Percentiles rank a stretch among this genome's conserved stretches.
Evolutionary conservation across 805 yeast species (phyloP).

Genomic region (Yamadazyma takamatsuzukensis): DNA sequence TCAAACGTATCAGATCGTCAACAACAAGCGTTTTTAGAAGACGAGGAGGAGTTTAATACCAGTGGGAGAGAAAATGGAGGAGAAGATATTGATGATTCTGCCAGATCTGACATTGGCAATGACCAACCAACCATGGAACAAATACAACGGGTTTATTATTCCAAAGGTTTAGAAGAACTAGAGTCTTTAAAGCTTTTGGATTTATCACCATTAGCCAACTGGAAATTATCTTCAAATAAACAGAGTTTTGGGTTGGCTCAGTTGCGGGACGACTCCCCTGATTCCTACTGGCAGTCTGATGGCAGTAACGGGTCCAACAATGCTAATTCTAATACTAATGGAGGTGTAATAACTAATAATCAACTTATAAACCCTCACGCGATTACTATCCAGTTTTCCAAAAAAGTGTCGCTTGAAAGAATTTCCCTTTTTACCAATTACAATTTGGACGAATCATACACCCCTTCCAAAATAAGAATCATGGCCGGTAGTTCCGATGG

Average conservation of each 20-base stretch:
- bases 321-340: constrained; percentile 12
- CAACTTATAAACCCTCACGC: constrained; percentile 70
- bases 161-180: constrained; percentile 49
- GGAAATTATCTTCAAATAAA: constrained; percentile 79
- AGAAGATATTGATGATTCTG: constrained; percentile 10
- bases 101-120: constrained; percentile 6
- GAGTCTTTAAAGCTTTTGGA: constrained; percentile 64
- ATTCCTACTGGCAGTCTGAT: constrained; percentile 90
- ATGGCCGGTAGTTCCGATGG: constrained; percentile 72
- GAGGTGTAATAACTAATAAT: constrained; percentile 23
- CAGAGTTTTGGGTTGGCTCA: constrained; percentile 69
- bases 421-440: constrained; percentile 71
- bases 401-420: constrained; percentile 64
- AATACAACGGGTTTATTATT: constrained; percentile 36
- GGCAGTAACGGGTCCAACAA: constrained; percentile 47
- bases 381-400: constrained; percentile 75
- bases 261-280: constrained; percentile 68
- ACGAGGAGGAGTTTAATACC: constrained; percentile 6
- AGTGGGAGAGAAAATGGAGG: constrained; percentile 4
- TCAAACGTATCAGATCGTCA: constrained; percentile 13
- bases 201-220: constrained; percentile 74
- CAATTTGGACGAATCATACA: constrained; percentile 81
- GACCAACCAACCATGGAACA: constrained; percentile 40
- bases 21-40: constrained; percentile 13
- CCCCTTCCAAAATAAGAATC: constrained; percentile 69